A percentile compares a stretch with the other conserved stretches of the same genome.
Evolutionary conservation across 192 early-diverging fungal genomes (phyloP).

Genomic region (Tieghemiomyces parasiticus): DNA sequence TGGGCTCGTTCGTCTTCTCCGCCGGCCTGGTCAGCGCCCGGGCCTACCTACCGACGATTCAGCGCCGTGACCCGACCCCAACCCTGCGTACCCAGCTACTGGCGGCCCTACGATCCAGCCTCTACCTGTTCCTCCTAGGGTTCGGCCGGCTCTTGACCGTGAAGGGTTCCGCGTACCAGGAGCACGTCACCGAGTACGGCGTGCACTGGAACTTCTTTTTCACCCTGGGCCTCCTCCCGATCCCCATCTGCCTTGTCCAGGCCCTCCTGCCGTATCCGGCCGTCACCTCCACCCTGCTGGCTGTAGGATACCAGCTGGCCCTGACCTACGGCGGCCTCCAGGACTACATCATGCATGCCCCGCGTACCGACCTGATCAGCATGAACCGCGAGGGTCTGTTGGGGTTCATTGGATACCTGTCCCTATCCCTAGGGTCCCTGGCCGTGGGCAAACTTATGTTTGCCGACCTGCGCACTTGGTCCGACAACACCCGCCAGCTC

Average conservation of each 20-base stretch:
- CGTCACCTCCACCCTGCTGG: constrained; percentile 36
- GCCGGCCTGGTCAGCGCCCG: constrained; percentile 66
- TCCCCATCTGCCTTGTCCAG: constrained; percentile 52
- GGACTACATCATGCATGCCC: constrained; percentile 59
- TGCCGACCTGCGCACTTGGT: constrained; percentile 23
- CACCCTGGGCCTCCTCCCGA: constrained; percentile 74
- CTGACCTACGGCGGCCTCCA: constrained; percentile 42
- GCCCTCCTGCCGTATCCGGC: constrained; percentile 31
- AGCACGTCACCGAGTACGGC: constrained; percentile 89
- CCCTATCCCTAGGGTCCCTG: constrained; percentile 66
- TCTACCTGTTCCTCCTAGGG: constrained; percentile 62
- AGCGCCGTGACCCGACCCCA: constrained; percentile 13
- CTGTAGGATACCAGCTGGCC: constrained; percentile 41
- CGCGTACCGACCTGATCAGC: constrained; percentile 50
- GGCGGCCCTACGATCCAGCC: constrained; percentile 30
- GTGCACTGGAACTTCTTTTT: constrained; percentile 99
- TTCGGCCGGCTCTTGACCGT: constrained; percentile 50
- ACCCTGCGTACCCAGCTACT: constrained; percentile 17
- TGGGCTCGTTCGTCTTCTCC: constrained; percentile 88
- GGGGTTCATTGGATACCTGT: constrained; percentile 69
- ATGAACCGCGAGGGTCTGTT: constrained; percentile 87
- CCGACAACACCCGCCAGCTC: constrained; percentile 28
- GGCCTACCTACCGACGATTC: constrained; percentile 31
- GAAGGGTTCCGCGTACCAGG: constrained; percentile 81
- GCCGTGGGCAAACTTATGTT: constrained; percentile 52